Evolutionary conservation across 2,329 filamentous ascomycete species (phyloP).

Genomic region (Colletotrichum chrysophilum): DNA sequence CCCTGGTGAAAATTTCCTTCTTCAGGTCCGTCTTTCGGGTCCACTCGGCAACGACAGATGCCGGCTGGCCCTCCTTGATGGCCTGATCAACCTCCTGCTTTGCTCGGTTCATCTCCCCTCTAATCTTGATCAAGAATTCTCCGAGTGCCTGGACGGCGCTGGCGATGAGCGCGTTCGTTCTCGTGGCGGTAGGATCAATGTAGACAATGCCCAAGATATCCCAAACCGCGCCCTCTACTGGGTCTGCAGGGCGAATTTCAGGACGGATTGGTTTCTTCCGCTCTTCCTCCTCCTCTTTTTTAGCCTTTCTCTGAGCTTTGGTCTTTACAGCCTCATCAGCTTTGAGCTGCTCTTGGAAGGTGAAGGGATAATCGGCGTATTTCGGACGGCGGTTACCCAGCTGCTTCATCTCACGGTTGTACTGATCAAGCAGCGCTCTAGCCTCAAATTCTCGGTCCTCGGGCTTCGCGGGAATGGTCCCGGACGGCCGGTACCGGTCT

Average conservation of each 20-base stretch:
- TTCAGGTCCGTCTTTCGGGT: conserved; percentile 48
- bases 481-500: conserved; percentile 43
- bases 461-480: conserved; percentile 39
- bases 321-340: conserved; percentile 50
- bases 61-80: conserved; percentile 45
- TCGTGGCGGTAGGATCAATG: conserved; percentile 45
- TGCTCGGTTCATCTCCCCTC: conserved; percentile 51
- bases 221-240: conserved; percentile 55
- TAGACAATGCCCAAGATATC: conserved; percentile 57
- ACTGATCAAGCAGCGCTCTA: conserved; percentile 43
- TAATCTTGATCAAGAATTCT: conserved; percentile 53
- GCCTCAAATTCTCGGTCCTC: conserved; percentile 48
- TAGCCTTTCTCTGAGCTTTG: conserved; percentile 51
- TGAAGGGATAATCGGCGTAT: conserved; percentile 48
- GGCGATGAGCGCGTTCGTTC: conserved; percentile 46
- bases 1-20: conserved; percentile 53
- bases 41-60: conserved; percentile 38
- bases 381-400: conserved; percentile 49
- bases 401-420: conserved; percentile 44
- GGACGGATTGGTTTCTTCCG: conserved; percentile 47
- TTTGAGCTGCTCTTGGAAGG: conserved; percentile 51
- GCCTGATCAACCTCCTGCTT: conserved; percentile 51
- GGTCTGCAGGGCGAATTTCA: conserved; percentile 47
- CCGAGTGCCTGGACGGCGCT: conserved; percentile 56
- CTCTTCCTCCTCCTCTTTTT: conserved; percentile 45